Evolutionary conservation across 148 eudicot species (phyloP).

Genomic region (Polygonum aviculare): DNA sequence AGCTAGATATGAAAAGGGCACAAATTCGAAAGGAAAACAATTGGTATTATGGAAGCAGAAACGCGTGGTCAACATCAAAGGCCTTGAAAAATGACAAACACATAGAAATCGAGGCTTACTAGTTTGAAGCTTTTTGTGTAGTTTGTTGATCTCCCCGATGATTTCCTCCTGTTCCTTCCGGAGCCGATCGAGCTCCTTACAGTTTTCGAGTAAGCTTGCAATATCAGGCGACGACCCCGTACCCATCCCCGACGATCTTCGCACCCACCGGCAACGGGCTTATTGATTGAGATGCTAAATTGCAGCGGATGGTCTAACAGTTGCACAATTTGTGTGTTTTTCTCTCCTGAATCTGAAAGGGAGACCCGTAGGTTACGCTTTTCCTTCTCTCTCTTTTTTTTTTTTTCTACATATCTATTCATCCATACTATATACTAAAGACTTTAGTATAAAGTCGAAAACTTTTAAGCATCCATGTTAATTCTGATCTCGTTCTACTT

Average conservation of each 20-base stretch:
- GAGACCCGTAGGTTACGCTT: too few relatives aligned
- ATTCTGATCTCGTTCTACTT: too few relatives aligned
- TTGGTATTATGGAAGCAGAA: neutral
- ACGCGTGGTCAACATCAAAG: neutral
- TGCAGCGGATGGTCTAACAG: neutral
- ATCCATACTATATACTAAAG: too few relatives aligned
- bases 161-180: conserved; percentile 70
- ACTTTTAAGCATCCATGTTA: too few relatives aligned
- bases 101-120: conserved; percentile 28
- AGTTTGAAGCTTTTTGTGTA: conserved; percentile 78
- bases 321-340: neutral
- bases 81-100: neutral
- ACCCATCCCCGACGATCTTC: neutral
- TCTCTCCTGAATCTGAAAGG: neutral
- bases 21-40: neutral
- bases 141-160: conserved; percentile 65
- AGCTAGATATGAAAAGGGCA: neutral
- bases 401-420: too few relatives aligned
- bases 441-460: too few relatives aligned
- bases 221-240: conserved; percentile 54
- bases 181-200: conserved; percentile 73
- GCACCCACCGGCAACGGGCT: neutral
- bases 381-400: too few relatives aligned
- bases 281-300: neutral
- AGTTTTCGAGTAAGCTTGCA: conserved; percentile 41